A percentile compares a stretch with the other conserved stretches of the same genome.
Conservation (phyloP, 768 basidiomycete species). For the Boletus rufocinnamomeus region DNA sequence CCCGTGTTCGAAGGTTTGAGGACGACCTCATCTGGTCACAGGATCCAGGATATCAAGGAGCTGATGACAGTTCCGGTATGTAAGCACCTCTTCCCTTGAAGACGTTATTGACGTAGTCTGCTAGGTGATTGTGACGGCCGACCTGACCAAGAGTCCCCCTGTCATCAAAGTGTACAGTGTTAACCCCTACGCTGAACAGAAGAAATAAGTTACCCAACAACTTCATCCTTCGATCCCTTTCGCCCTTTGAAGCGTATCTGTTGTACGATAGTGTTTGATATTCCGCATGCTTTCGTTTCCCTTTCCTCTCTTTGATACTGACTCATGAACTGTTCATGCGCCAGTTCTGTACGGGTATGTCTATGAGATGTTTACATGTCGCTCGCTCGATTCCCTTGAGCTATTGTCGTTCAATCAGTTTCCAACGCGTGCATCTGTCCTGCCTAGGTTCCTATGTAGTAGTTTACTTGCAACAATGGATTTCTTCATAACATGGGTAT, state of each 20-base stretch:
- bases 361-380: slow-evolving; percentile 30
- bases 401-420: slow-evolving; percentile 15
- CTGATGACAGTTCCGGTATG: slow-evolving; percentile 91
- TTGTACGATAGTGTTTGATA: slow-evolving; percentile 36
- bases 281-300: slow-evolving; percentile 34
- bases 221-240: slow-evolving; percentile 5
- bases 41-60: slow-evolving; percentile 93
- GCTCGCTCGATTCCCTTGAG: slow-evolving; percentile 20
- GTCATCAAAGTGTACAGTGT: slow-evolving; percentile 98
- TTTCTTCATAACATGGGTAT: slow-evolving; percentile 5
- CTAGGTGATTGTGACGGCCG: slow-evolving; percentile 92
- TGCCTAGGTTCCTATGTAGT: slow-evolving; percentile 27
- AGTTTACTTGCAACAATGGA: slow-evolving; percentile 19
- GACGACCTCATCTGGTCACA: slow-evolving; percentile 75
- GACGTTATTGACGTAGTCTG: slow-evolving; percentile 10
- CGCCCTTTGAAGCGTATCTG: slow-evolving; percentile 12
- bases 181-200: slow-evolving; percentile 73
- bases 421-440: slow-evolving; percentile 18
- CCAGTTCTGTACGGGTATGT: slow-evolving; percentile 32
- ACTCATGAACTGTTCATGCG: slow-evolving; percentile 32
- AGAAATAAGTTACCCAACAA: slow-evolving; percentile 35
- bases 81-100: slow-evolving; percentile 15
- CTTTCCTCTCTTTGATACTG: slow-evolving; percentile 33
- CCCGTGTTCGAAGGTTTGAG: slow-evolving; percentile 86
- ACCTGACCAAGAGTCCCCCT: slow-evolving; percentile 93